Conservation (phyloP, 2,329 filamentous ascomycete species). For the Exophiala oligosperma region DNA sequence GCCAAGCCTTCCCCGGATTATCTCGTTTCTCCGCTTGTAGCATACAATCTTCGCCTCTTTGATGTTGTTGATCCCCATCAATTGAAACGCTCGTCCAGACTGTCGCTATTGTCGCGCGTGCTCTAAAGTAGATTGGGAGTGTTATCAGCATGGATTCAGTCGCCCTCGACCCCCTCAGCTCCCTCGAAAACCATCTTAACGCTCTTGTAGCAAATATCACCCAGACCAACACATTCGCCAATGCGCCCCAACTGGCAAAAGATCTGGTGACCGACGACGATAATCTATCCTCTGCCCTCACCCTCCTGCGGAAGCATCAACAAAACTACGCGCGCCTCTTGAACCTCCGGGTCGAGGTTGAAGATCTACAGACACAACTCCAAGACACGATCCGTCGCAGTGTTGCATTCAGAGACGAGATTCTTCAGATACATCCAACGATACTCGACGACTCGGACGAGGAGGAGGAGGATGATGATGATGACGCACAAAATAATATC, state of each 20-base stretch:
- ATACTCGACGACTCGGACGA: conserved; percentile 29
- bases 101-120: too few species aligned
- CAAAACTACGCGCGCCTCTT: conserved; percentile 45
- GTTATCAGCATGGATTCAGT: conserved; percentile 40
- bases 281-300: conserved; percentile 40
- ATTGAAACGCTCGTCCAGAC: too few species aligned
- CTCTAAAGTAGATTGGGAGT: not conserved
- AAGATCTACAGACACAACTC: conserved; percentile 41
- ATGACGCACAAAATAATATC: conserved; percentile 21
- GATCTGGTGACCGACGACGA: conserved; percentile 45
- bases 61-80: too few species aligned
- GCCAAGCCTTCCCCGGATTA: too few species aligned
- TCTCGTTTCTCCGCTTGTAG: too few species aligned
- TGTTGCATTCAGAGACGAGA: conserved; percentile 42
- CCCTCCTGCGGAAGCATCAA: conserved; percentile 45
- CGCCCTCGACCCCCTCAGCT: conserved; percentile 40
- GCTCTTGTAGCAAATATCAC: conserved; percentile 42
- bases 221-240: conserved; percentile 44
- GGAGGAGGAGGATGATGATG: conserved; percentile 19
- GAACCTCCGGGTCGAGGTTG: conserved; percentile 41
- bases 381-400: conserved; percentile 43
- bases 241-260: conserved; percentile 42
- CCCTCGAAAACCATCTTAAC: conserved; percentile 45
- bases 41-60: too few species aligned
- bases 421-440: conserved; percentile 37